Conservation (phyloP, 2,329 filamentous ascomycete species). For the Lachnellula arida region DNA sequence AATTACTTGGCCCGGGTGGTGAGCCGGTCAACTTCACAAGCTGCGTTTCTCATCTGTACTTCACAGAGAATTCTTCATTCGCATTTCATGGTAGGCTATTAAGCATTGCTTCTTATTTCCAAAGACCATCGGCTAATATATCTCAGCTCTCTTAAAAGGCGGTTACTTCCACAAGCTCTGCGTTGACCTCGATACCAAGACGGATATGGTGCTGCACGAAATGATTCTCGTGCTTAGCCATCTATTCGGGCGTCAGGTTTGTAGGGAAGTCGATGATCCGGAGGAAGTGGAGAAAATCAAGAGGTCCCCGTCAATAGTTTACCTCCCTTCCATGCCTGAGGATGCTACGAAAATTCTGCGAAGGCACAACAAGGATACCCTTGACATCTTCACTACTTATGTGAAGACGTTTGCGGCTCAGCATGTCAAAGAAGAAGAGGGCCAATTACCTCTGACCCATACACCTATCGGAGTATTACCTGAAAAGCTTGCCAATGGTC, state of each 20-base stretch:
- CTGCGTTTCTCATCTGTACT: conserved; percentile 68
- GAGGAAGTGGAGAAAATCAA: conserved; percentile 46
- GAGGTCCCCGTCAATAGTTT: conserved; percentile 57
- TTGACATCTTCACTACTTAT: conserved; percentile 63
- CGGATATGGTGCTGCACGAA: conserved; percentile 47
- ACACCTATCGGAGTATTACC: conserved; percentile 20
- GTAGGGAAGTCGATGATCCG: conserved; percentile 45
- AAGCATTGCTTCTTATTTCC: neutral
- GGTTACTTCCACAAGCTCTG: conserved; percentile 68
- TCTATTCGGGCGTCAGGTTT: conserved; percentile 59
- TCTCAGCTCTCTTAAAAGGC: conserved; percentile 54
- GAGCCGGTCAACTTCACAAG: conserved; percentile 68
- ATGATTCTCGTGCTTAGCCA: conserved; percentile 67
- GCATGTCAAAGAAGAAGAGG: conserved; percentile 38
- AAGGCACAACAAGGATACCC: conserved; percentile 59
- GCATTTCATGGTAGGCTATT: conserved; percentile 57
- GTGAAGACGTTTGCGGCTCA: conserved; percentile 65
- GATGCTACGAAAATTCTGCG: conserved; percentile 52
- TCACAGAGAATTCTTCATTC: conserved; percentile 69
- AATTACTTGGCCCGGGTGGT: conserved; percentile 57
- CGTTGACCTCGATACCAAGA: conserved; percentile 46
- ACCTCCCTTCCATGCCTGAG: conserved; percentile 59
- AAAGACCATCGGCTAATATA: conserved; percentile 8
- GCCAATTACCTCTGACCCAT: conserved; percentile 27
- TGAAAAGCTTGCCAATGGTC: conserved; percentile 11